Base-by-base conservation (phyloP, 257 asterid species). In the Ocimum tenuiflorum region DNA sequence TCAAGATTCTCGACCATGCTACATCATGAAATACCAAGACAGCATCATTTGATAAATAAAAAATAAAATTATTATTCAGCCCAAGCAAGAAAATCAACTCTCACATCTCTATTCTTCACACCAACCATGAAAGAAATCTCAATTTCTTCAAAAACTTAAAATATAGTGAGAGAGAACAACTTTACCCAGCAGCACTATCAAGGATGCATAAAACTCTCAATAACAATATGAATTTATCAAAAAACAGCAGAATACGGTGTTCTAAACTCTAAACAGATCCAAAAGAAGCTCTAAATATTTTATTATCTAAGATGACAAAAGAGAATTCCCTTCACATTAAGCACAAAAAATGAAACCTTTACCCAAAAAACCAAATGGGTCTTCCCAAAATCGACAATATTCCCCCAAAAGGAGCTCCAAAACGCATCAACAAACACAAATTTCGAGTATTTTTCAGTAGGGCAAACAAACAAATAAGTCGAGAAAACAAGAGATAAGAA, bases 321-420 rank as follows among this genome's bases (percentile, higher is more conserved):
- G 19, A 35, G 6, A 15, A 59, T 11, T 36, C 19, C n/a, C n/a
- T 49, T 46, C 38, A 39, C 56, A 60, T 12, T 35, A 46, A 47
- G 57, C 27, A 52, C 15, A 65, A 13, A 78, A 31, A 74, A 35
- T 39, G 58, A 0, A 68, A 83, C 90, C 94, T 85, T 75, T 45
- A 65, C 63, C 20, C 48, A 63, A 48, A 52, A 69, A 65, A 6
- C 29, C 68, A 66, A 75, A 77, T 46, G 80, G 75, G 84, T 39
- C 72, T 61, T 50, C 63, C 65, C 54, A 72, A 53, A 80, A 56
- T 36, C 72, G 75, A 38, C 68, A 47, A 77, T 74, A 70, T 61
- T 76, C 70, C 60, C 31, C 76, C 56, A 63, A 31, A 65, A 74
- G 65, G 53, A 52, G 61, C 14, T 63, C 65, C 60, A 73, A 72